Percentiles rank a stretch among this genome's conserved stretches.
Conservation (phyloP, 2,329 filamentous ascomycete genomes). For the Exophiala mesophila region DNA sequence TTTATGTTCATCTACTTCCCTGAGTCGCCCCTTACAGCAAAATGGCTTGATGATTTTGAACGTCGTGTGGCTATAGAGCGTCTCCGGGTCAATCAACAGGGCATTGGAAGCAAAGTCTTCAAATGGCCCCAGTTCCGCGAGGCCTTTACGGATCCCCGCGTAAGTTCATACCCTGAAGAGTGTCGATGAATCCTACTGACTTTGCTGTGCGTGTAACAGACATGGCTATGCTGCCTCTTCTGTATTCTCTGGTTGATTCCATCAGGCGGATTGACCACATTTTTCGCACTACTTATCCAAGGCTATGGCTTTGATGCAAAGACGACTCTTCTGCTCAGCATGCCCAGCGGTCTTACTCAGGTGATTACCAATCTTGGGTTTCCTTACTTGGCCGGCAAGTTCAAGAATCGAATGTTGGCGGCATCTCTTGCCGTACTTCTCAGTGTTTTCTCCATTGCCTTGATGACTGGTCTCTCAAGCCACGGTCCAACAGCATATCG, state of each 20-base stretch:
- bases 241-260: too few species aligned
- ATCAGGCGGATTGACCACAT: constrained; percentile 37
- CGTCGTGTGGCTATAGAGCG: constrained; percentile 33
- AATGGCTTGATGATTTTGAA: constrained; percentile 32
- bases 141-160: constrained; percentile 31
- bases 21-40: constrained; percentile 31
- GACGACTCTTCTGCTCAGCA: constrained; percentile 35
- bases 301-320: constrained; percentile 35
- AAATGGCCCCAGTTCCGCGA: constrained; percentile 34
- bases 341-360: constrained; percentile 36
- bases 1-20: constrained; percentile 35
- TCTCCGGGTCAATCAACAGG: constrained; percentile 35
- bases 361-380: constrained; percentile 35
- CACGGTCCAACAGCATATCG: constrained; percentile 37
- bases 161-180: too few species aligned
- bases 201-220: constrained; percentile 37
- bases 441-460: constrained; percentile 34
- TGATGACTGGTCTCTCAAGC: too few species aligned
- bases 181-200: too few species aligned
- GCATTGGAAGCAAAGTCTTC: constrained; percentile 35
- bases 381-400: constrained; percentile 36
- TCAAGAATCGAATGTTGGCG: constrained; percentile 32
- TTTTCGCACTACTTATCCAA: constrained; percentile 36
- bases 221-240: constrained; percentile 34
- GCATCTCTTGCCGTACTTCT: constrained; percentile 36